phyloP scores from a whole-genome alignment of 2,329 filamentous ascomycete genomes.

The Ceratocystis cubensis region DNA sequence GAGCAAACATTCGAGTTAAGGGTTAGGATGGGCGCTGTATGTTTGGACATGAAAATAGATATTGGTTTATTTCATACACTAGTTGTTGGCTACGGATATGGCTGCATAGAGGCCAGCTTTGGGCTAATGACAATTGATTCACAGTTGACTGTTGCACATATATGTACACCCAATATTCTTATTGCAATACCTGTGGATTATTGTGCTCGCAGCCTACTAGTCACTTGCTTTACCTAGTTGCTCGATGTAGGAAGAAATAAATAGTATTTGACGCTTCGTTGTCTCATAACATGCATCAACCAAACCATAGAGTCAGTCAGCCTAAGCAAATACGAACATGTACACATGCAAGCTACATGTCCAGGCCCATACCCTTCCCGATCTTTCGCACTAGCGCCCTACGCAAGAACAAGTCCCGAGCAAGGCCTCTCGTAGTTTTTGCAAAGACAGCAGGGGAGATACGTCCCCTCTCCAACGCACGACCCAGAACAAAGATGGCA shows the following conservation, averaged over 20 bases:
- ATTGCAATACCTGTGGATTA: too few relatives aligned
- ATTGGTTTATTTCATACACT: not conserved
- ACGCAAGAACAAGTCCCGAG: conserved; percentile 71
- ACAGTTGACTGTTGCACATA: not conserved
- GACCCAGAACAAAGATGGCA: conserved; percentile 68
- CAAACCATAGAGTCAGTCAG: too few relatives aligned
- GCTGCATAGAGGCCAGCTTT: too few relatives aligned
- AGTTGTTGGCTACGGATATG: not conserved
- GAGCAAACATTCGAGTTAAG: too few relatives aligned
- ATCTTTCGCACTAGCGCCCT: conserved; percentile 72
- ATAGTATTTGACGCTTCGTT: not conserved
- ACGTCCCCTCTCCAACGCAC: conserved; percentile 60
- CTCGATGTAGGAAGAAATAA: not conserved
- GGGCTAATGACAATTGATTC: too few relatives aligned
- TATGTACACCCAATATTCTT: not conserved
- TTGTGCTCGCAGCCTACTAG: too few relatives aligned
- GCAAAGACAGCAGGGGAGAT: conserved; percentile 63
- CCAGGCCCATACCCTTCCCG: conserved; percentile 59
- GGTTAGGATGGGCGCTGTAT: not conserved
- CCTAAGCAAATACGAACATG: too few relatives aligned
- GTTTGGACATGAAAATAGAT: not conserved
- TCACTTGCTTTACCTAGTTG: too few relatives aligned
- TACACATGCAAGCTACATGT: conserved; percentile 2
- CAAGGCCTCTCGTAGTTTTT: conserved; percentile 61
- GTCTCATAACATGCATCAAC: not conserved